Evolutionary conservation across 2,329 filamentous ascomycete species (phyloP).

Genomic region (Simplicillium sp.): DNA sequence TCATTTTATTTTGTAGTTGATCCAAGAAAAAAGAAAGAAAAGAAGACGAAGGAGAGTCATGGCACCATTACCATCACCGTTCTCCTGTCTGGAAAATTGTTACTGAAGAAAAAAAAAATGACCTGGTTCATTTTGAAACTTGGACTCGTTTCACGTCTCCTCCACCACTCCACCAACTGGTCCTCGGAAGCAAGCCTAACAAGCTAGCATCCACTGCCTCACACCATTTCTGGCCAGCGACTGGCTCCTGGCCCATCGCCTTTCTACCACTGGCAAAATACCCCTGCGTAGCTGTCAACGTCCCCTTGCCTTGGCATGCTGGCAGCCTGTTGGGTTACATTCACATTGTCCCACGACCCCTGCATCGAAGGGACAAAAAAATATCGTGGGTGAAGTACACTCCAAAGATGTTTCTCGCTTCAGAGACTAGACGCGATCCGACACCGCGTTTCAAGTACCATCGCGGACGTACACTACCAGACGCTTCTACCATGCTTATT

Average conservation of each 20-base stretch:
- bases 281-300: too few relatives aligned
- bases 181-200: not conserved
- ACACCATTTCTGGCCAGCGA: not conserved
- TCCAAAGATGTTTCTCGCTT: not conserved
- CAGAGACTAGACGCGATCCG: not conserved
- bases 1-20: not conserved
- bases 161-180: not conserved
- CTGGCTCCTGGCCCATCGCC: not conserved
- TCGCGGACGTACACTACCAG: too few relatives aligned
- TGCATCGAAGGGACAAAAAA: slow-evolving; percentile 1
- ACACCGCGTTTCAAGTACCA: not conserved
- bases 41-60: not conserved
- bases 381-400: not conserved
- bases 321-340: not conserved
- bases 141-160: slow-evolving; percentile 1
- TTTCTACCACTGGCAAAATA: not conserved
- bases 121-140: slow-evolving; percentile 4
- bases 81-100: not conserved
- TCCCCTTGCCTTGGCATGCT: too few relatives aligned
- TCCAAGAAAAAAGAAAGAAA: not conserved
- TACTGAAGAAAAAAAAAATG: not conserved
- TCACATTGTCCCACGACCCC: not conserved
- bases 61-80: not conserved
- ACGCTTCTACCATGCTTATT: too few relatives aligned
- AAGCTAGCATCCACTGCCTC: not conserved